Percentiles rank a stretch among this genome's conserved stretches.
phyloP scores from a whole-genome alignment of 805 yeast species.

The Wickerhamomyces bisporus region DNA sequence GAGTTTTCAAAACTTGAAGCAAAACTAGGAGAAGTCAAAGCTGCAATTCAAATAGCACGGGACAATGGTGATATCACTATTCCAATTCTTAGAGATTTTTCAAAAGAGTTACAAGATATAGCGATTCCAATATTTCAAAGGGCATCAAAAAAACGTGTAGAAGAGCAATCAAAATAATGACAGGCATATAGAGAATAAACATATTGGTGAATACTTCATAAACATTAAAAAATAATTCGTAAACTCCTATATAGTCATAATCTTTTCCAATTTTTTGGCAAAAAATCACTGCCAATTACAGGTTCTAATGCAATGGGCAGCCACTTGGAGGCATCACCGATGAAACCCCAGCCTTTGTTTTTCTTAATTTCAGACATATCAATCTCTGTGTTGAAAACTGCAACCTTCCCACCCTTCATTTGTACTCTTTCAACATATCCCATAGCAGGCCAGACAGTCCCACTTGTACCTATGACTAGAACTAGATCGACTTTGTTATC shows the following conservation, averaged over 20 bases:
- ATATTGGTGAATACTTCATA: neutral
- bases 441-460: constrained; percentile 87
- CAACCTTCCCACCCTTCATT: constrained; percentile 73
- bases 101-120: constrained; percentile 70
- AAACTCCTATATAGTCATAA: constrained; percentile 3
- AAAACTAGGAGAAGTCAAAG: constrained; percentile 52
- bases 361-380: constrained; percentile 39
- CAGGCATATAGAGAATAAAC: neutral
- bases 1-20: constrained; percentile 41
- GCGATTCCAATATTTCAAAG: constrained; percentile 70
- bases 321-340: constrained; percentile 73
- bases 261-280: constrained; percentile 23
- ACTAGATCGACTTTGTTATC: constrained; percentile 59
- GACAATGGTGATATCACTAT: constrained; percentile 53
- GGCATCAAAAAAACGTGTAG: constrained; percentile 17
- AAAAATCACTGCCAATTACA: constrained; percentile 28
- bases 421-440: constrained; percentile 78
- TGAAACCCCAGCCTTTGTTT: constrained; percentile 59
- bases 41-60: constrained; percentile 59
- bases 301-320: constrained; percentile 66
- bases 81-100: constrained; percentile 61
- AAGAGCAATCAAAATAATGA: constrained; percentile 1
- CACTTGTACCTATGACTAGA: constrained; percentile 80
- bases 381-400: constrained; percentile 73
- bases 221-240: neutral